phyloP scores from a whole-genome alignment of 371 early-diverging fungal genomes.

The Paraphysoderma sedebokerense region DNA sequence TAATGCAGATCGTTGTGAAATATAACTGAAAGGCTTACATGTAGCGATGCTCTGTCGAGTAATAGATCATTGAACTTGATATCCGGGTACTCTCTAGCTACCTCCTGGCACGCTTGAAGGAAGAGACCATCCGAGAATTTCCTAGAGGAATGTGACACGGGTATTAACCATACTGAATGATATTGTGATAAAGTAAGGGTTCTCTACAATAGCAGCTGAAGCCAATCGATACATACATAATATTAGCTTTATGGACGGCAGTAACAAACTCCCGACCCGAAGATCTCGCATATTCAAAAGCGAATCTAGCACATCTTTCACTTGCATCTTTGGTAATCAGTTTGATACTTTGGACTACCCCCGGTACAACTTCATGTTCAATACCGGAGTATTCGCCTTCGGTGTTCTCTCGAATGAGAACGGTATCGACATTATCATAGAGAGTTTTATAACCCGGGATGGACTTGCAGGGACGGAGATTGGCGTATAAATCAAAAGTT shows the following conservation, averaged over 20 bases:
- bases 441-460: conserved; percentile 89
- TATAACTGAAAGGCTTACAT: conserved; percentile 23
- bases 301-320: conserved; percentile 81
- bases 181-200: background rate
- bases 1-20: too few species aligned
- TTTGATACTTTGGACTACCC: conserved; percentile 97
- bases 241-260: conserved; percentile 93
- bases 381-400: conserved; percentile 98
- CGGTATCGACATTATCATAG: conserved; percentile 91
- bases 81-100: conserved; percentile 79
- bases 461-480: conserved; percentile 92
- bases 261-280: conserved; percentile 85
- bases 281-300: conserved; percentile 81
- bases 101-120: conserved; percentile 78
- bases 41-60: conserved; percentile 84
- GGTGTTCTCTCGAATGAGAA: conserved; percentile 97
- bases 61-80: conserved; percentile 80
- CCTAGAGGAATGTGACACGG: too few species aligned
- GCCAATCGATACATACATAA: conserved; percentile 30
- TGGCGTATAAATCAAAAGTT: conserved; percentile 95
- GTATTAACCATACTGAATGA: too few species aligned
- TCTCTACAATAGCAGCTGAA: background rate
- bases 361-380: conserved; percentile 88
- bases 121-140: conserved; percentile 94
- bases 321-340: conserved; percentile 91